Evolutionary conservation across 202 grass and related monocot genomes (phyloP).

Genomic region (Zoysia matrella): DNA sequence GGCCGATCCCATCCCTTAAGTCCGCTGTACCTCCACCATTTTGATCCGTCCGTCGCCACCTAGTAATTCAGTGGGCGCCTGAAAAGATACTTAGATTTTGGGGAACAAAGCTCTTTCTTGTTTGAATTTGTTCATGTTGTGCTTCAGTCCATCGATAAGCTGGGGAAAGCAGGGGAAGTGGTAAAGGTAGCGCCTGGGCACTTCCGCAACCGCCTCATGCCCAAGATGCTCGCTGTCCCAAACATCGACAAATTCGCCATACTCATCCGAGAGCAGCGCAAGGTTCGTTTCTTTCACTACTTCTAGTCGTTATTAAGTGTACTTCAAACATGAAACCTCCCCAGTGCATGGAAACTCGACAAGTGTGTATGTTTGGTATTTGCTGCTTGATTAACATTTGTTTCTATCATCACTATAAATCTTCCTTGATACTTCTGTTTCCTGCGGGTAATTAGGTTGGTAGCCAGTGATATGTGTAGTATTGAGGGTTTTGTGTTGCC

Average conservation of each 20-base stretch:
- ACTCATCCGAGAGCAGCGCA: slow-evolving; percentile 79
- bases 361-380: not conserved
- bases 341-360: no score
- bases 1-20: not conserved
- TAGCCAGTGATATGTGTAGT: not conserved
- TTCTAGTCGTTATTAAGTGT: not conserved
- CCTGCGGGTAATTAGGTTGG: not conserved
- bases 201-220: slow-evolving; percentile 95
- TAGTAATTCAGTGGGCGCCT: no score
- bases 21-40: not conserved
- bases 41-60: not conserved
- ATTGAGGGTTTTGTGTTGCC: not conserved
- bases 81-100: not conserved
- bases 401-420: not conserved
- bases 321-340: not conserved
- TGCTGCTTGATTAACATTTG: not conserved
- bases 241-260: slow-evolving; percentile 92
- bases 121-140: not conserved
- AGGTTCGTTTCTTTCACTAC: slow-evolving; percentile 45
- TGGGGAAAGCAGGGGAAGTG: slow-evolving; percentile 78
- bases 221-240: slow-evolving; percentile 84
- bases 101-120: not conserved
- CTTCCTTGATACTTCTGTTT: not conserved
- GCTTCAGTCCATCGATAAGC: slow-evolving; percentile 74
- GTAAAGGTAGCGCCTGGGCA: slow-evolving; percentile 88